Percentiles rank a stretch among this genome's conserved stretches.
phyloP scores from a whole-genome alignment of 2,329 filamentous ascomycete genomes.

The Fusarium chuoi region DNA sequence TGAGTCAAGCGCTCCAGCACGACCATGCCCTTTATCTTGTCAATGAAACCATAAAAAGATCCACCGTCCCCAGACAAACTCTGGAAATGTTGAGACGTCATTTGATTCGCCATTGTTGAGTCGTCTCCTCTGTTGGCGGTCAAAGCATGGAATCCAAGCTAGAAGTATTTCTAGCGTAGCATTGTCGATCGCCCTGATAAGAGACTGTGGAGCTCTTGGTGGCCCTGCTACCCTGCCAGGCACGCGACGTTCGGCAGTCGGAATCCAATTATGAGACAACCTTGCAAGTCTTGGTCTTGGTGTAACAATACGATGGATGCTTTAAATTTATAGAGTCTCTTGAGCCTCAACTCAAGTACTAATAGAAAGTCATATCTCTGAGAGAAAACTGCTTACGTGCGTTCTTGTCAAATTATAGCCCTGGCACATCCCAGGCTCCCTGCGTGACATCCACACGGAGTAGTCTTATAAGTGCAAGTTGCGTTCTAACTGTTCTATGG shows the following conservation, averaged over 20 bases:
- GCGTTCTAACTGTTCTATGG: not conserved
- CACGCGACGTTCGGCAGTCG: conserved; percentile 30
- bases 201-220: conserved; percentile 5
- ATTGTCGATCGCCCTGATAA: conserved; percentile 28
- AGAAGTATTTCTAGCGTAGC: conserved; percentile 15
- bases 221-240: conserved; percentile 5
- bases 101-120: conserved; percentile 17
- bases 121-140: conserved; percentile 10
- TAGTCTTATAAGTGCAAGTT: conserved; percentile 5
- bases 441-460: not conserved
- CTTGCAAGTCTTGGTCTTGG: not conserved
- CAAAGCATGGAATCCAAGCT: conserved; percentile 20
- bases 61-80: conserved; percentile 18
- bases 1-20: conserved; percentile 7
- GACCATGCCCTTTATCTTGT: conserved; percentile 16
- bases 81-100: conserved; percentile 29
- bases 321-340: not conserved
- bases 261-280: conserved; percentile 14
- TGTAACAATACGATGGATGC: not conserved
- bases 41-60: conserved; percentile 13
- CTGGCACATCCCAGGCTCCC: not conserved
- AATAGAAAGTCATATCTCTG: not conserved
- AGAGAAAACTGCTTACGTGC: not conserved
- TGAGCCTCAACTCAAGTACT: not conserved
- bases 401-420: not conserved